Base-by-base conservation (phyloP, 1,284 basidiomycete species). In the Rhodofomes roseus region DNA sequence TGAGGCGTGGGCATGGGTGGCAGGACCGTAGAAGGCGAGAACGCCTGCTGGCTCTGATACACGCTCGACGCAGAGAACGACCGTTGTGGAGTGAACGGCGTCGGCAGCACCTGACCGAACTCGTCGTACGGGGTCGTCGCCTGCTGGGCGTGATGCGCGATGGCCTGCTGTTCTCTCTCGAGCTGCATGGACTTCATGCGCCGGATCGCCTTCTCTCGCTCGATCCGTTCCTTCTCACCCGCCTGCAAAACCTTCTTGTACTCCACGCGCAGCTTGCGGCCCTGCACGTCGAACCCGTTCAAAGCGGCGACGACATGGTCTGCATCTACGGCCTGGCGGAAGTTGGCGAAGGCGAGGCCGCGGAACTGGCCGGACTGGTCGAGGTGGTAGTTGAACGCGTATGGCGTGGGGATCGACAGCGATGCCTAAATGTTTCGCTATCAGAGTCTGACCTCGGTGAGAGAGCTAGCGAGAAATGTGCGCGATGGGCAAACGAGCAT, bases 221-320 rank as follows among this genome's bases (percentile, higher is more conserved):
- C 96, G 71, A 99, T 99, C 60, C 95, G 86, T 73, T 99, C 97
- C 79, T 99, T 99, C 76, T 99, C 97, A 51, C 97, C 96, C 1
- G 95, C 95, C 74, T 98, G 96, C 20, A 99, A 80, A 9, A 98
- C 97, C 77, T 98, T 98, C 80, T 99, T 99, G 82, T 98, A 99
- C 77, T 99, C 96, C 60, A 98, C 96, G 37, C 97, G 90, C 50
- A 99, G 82, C 77, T 98, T 99, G 68, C 96, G 91, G n/a, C 97
- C 97, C 70, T 96, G 93, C 23, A 98, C 94, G 70, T 98, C 95
- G 73, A 95, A 95, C 14, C 94, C 94, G 66, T 96, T 96, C 65
- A 99, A 80, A 41, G 96, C 96, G 29, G 87, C 95, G 1, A 99
- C 96, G 60, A 97, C 96, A 4, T 94, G 91, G 70, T 96, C 95